Base-by-base conservation (phyloP, 495 filamentous ascomycete species). In the Lindgomyces ingoldianus region DNA sequence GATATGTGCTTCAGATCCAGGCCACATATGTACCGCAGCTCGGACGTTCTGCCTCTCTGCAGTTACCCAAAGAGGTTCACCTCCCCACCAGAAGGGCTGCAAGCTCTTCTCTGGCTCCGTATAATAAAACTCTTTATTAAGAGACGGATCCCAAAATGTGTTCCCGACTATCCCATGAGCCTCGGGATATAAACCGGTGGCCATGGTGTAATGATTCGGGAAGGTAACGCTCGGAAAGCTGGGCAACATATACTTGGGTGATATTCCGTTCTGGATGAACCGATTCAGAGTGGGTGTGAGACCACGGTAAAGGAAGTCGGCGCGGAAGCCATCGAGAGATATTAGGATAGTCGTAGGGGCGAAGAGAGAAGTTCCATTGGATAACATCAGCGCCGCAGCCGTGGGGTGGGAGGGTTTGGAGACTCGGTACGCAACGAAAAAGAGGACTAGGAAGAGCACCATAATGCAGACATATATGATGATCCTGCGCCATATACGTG, bases 161-260 rank as follows among this genome's bases (percentile, higher is more conserved):
- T 99, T 99, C 1, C 91, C 91, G 0, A 99, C 93, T 4, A 99
- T 80, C 0, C 94, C 94, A 74, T 99, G 94, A 50, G 85, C 87
- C 72, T 98, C 94, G 0, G 94, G 94, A 72, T 96, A 90, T 22
- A 99, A 75, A 0, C 94, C 94, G 0, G 94, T 98, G 2, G 89
- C 91, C 30, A 99, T 80, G 0, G 94, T 98, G 77, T 91, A 96
- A 72, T 99, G 94, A 73, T 99, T 99, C 41, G 94, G 94, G 72
- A 99, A 99, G 1, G 94, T 99, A 22, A 99, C 91, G 57, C 90
- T 93, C 0, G 94, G 94, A 71, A 99, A 99, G 62, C 89, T 90
- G 0, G 94, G 95, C 9, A 82, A 81, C 91, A 99, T 96, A 72
- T 92, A 96, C 57, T 82, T 81, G 9, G 94, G 93, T 4, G 92